A percentile compares a stretch with the other conserved stretches of the same genome.
Conservation (phyloP, 2,329 filamentous ascomycete genomes). For the Lasiodiplodia citricola region DNA sequence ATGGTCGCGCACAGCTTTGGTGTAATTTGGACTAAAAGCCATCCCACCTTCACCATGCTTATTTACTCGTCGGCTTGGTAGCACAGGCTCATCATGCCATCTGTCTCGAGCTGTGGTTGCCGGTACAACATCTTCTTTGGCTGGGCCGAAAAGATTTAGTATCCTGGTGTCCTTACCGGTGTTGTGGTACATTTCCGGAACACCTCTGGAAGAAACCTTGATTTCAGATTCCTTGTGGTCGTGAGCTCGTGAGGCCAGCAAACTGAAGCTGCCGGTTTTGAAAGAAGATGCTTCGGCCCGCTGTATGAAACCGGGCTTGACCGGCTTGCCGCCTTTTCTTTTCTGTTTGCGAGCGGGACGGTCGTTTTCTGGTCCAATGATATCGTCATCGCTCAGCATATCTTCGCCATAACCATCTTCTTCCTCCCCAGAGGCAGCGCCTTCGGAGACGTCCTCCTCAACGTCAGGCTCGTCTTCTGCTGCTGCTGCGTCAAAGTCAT, state of each 20-base stretch:
- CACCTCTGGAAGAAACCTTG: conserved; percentile 31
- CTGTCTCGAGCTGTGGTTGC: conserved; percentile 55
- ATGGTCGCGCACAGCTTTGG: conserved; percentile 46
- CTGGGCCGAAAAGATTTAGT: conserved; percentile 58
- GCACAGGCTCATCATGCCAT: conserved; percentile 58
- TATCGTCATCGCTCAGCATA: conserved; percentile 32
- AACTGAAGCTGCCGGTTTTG: conserved; percentile 30
- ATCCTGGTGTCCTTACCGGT: conserved; percentile 51
- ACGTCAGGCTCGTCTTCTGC: conserved; percentile 30
- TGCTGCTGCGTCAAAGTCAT: conserved; percentile 32
- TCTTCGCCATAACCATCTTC: conserved; percentile 18
- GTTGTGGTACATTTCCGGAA: conserved; percentile 38
- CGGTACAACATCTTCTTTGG: conserved; percentile 55
- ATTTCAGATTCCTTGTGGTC: conserved; percentile 17
- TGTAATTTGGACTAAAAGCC: conserved; percentile 51
- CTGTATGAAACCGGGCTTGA: conserved; percentile 23
- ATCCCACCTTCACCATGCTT: conserved; percentile 43
- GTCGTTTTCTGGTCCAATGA: conserved; percentile 26
- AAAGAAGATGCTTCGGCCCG: conserved; percentile 30
- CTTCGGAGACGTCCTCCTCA: conserved; percentile 28
- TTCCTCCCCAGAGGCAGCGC: conserved; percentile 25
- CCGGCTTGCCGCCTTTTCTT: conserved; percentile 16
- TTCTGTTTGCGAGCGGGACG: conserved; percentile 5
- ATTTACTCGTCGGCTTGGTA: conserved; percentile 54
- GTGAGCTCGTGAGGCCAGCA: conserved; percentile 26